Percentiles rank a stretch among this genome's conserved stretches.
Evolutionary conservation across 2,329 filamentous ascomycete genomes (phyloP).

Genomic region (Dissoconium aciculare): DNA sequence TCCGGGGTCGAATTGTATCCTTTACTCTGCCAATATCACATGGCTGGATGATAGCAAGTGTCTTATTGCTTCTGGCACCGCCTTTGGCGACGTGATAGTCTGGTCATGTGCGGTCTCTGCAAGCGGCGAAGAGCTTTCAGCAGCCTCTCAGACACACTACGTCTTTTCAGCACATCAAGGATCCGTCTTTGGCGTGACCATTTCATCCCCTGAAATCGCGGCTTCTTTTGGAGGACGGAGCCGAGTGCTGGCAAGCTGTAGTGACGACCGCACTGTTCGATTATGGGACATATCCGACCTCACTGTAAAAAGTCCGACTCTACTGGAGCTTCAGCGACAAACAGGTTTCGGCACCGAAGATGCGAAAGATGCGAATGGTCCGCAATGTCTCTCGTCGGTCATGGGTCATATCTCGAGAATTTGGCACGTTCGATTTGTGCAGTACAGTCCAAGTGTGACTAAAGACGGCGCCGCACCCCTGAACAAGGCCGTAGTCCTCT

Average conservation of each 20-base stretch:
- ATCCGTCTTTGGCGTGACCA: conserved; percentile 77
- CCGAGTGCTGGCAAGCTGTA: conserved; percentile 75
- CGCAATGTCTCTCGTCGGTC: conserved; percentile 43
- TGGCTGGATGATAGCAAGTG: conserved; percentile 46
- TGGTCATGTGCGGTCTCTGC: conserved; percentile 52
- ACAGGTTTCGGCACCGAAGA: conserved; percentile 30
- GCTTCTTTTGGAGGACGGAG: conserved; percentile 27
- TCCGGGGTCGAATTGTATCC: conserved; percentile 61
- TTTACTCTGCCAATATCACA: conserved; percentile 68
- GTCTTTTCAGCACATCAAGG: conserved; percentile 64
- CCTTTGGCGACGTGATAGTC: conserved; percentile 83
- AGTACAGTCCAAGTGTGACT: neutral
- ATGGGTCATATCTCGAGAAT: conserved; percentile 86
- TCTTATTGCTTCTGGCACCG: conserved; percentile 74
- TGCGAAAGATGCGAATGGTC: conserved; percentile 28
- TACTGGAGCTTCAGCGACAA: conserved; percentile 22
- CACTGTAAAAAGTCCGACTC: conserved; percentile 9
- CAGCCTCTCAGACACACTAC: conserved; percentile 34
- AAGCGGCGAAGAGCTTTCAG: conserved; percentile 6
- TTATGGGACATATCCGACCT: conserved; percentile 68
- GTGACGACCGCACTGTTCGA: conserved; percentile 79
- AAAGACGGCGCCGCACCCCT: neutral
- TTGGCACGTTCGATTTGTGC: conserved; percentile 61
- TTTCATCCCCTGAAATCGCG: conserved; percentile 40
- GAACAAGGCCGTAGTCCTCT: conserved; percentile 41